These are phyloP conservation scores for Podospora comata DNA, from an alignment of 495 filamentous ascomycete species.

Conservation along the genomic window DNA sequence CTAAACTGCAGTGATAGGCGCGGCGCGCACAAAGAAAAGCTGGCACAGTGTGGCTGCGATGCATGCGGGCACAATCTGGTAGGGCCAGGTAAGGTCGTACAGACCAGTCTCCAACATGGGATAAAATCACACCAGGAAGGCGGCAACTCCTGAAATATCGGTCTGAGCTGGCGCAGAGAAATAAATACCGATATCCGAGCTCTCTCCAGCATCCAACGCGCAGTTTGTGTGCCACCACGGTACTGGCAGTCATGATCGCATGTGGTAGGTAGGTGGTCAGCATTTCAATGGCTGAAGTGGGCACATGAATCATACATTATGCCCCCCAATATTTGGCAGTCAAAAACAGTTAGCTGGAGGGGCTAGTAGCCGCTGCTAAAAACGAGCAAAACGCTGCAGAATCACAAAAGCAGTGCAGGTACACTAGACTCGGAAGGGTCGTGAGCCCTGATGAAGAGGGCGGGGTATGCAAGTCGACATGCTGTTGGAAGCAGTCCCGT, in stretches of 20 bases:
- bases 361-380: neutral
- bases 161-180: neutral
- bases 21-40: neutral
- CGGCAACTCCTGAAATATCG: neutral
- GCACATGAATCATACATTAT: neutral
- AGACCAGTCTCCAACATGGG: neutral
- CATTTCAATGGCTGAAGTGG: neutral
- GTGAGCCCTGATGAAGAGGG: neutral
- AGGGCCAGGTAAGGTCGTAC: neutral
- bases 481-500: neutral
- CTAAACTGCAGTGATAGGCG: neutral
- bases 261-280: too few relatives aligned
- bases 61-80: neutral
- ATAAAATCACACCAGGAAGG: neutral
- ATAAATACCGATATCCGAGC: neutral
- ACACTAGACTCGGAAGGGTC: neutral
- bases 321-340: neutral
- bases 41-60: neutral
- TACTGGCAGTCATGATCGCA: neutral
- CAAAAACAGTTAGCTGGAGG: neutral
- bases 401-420: neutral
- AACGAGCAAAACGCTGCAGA: neutral
- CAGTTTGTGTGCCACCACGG: neutral
- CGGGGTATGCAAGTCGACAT: constrained; percentile 4
- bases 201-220: neutral